These are phyloP conservation scores for Coffea canephora DNA, from an alignment of 257 asterid species.

Conservation along the genomic window DNA sequence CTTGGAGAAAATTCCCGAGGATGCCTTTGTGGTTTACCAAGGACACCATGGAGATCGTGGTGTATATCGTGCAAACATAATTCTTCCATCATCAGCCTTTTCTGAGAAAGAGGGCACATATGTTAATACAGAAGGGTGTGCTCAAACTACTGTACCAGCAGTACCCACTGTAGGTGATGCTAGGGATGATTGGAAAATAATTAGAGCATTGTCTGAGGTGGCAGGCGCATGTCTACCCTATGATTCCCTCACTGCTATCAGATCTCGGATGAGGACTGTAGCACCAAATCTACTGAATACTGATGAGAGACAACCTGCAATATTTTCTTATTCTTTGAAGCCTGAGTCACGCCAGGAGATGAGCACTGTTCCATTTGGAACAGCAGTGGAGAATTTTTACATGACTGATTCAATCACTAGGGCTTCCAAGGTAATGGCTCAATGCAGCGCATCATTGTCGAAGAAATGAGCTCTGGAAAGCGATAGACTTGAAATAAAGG, in stretches of 20 bases:
- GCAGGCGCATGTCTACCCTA: slow-evolving; percentile 67
- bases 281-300: slow-evolving; percentile 79
- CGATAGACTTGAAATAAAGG: slow-evolving; percentile 41
- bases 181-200: slow-evolving; percentile 91
- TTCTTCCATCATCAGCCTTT: slow-evolving; percentile 89
- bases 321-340: slow-evolving; percentile 73
- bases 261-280: slow-evolving; percentile 67
- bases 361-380: slow-evolving; percentile 52
- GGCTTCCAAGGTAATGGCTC: slow-evolving; percentile 99
- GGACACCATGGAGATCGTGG: slow-evolving; percentile 94
- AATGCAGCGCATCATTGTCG: slow-evolving; percentile 65
- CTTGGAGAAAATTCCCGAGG: slow-evolving; percentile 72
- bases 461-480: slow-evolving; percentile 47
- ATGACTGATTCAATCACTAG: slow-evolving; percentile 92
- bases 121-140: slow-evolving; percentile 87
- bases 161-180: slow-evolving; percentile 98
- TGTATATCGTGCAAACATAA: slow-evolving; percentile 93
- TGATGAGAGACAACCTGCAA: slow-evolving; percentile 82
- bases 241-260: slow-evolving; percentile 52
- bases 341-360: slow-evolving; percentile 55
- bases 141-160: slow-evolving; percentile 84
- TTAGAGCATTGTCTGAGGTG: slow-evolving; percentile 83
- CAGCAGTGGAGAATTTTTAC: slow-evolving; percentile 71
- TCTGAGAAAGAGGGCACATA: slow-evolving; percentile 92
- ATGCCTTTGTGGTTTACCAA: slow-evolving; percentile 96